Conservation (phyloP, 192 early-diverging fungal species). For the Neocallimastix lanati region DNA sequence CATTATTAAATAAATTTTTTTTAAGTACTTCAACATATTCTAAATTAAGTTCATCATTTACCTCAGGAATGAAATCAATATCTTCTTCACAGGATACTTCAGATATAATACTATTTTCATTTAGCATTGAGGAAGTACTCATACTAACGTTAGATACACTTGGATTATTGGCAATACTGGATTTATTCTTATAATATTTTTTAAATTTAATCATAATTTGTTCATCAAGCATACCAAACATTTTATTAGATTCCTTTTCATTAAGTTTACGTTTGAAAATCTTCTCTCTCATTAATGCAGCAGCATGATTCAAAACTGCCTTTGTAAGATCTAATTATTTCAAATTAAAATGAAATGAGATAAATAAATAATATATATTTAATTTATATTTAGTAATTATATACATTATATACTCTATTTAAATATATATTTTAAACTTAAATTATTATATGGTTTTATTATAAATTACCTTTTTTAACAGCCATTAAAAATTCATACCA, state of each 20-base stretch:
- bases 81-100: too few relatives aligned
- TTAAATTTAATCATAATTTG: neutral
- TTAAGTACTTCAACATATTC: neutral
- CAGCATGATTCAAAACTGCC: neutral
- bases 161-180: neutral
- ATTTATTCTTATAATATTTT: neutral
- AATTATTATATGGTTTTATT: too few relatives aligned
- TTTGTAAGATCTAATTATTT: neutral
- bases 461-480: conserved; percentile 50
- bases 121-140: too few relatives aligned
- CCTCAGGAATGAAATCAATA: neutral
- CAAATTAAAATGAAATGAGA: too few relatives aligned
- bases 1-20: neutral
- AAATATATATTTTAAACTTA: too few relatives aligned
- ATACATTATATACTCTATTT: too few relatives aligned
- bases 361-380: too few relatives aligned
- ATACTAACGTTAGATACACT: too few relatives aligned
- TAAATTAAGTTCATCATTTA: neutral
- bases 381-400: too few relatives aligned
- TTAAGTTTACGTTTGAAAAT: neutral
- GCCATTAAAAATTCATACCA: conserved; percentile 51
- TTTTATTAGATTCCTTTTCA: neutral
- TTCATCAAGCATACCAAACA: neutral
- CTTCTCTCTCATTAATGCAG: neutral
- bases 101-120: too few relatives aligned